Percentiles rank a stretch among this genome's conserved stretches.
phyloP scores from a whole-genome alignment of 2,329 filamentous ascomycete species.

The Aureobasidium sp. region DNA sequence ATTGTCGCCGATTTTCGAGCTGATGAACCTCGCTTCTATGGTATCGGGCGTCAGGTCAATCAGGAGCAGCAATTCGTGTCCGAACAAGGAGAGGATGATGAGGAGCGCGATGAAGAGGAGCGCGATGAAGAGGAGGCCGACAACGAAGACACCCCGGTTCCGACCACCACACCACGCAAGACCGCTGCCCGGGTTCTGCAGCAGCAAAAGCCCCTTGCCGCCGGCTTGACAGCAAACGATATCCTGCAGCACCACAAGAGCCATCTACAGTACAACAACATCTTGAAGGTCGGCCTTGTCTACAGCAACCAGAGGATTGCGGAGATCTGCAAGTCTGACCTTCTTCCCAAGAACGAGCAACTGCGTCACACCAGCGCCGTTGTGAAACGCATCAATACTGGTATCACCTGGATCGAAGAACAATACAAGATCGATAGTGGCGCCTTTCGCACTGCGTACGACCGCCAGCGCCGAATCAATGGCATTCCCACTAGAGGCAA shows the following conservation, averaged over 20 bases:
- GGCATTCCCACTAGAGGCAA: background rate
- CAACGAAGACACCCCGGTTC: background rate
- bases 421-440: background rate
- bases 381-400: background rate
- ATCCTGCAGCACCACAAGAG: background rate
- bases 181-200: background rate
- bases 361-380: background rate
- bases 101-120: background rate
- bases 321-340: background rate
- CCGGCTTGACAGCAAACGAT: background rate
- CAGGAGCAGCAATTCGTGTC: background rate
- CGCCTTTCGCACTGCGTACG: background rate
- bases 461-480: background rate
- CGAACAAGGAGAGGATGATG: background rate
- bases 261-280: background rate
- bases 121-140: background rate
- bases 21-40: background rate
- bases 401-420: background rate
- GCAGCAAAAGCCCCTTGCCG: background rate
- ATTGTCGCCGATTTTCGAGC: background rate
- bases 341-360: background rate
- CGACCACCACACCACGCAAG: background rate
- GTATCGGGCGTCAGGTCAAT: background rate
- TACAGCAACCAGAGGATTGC: background rate
- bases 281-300: background rate